Percentiles rank a stretch among this genome's conserved stretches.
Evolutionary conservation across 108 stramenopile genomes (phyloP).

Genomic region (Stephanodiscus triporus): DNA sequence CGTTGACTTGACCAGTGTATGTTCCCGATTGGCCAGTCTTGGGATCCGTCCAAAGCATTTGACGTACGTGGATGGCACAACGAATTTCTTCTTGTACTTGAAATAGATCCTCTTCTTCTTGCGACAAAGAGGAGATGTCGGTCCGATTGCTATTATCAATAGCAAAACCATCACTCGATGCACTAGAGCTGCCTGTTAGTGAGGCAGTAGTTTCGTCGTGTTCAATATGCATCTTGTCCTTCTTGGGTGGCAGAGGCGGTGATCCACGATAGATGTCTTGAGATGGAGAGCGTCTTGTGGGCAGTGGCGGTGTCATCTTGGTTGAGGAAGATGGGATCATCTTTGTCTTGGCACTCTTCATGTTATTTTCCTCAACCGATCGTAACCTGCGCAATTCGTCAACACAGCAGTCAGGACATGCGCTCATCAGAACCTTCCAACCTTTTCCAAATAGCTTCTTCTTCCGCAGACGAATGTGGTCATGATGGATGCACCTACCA

Average conservation of each 20-base stretch:
- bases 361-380: conserved; percentile 2
- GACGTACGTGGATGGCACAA: conserved; percentile 28
- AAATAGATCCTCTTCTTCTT: conserved; percentile 18
- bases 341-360: background rate
- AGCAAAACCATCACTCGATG: background rate
- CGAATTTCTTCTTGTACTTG: conserved; percentile 5
- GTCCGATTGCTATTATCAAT: background rate
- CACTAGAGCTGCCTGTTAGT: conserved; percentile 12
- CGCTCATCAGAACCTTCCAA: conserved; percentile 52
- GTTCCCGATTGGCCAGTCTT: conserved; percentile 26
- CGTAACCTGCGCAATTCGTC: conserved; percentile 36
- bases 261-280: background rate
- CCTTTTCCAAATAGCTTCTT: conserved; percentile 47
- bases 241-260: background rate
- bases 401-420: conserved; percentile 53
- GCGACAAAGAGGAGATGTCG: background rate
- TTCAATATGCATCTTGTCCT: conserved; percentile 7
- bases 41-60: conserved; percentile 42
- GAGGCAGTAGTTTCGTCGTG: conserved; percentile 40
- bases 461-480: conserved; percentile 45
- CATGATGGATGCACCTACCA: conserved; percentile 42
- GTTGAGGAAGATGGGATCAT: background rate
- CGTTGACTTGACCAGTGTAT: conserved; percentile 42
- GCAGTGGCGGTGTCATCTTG: background rate
- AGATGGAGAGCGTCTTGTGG: background rate